Evolutionary conservation across 1,284 basidiomycete genomes (phyloP).

Genomic region (Ceratobasidium sp.): DNA sequence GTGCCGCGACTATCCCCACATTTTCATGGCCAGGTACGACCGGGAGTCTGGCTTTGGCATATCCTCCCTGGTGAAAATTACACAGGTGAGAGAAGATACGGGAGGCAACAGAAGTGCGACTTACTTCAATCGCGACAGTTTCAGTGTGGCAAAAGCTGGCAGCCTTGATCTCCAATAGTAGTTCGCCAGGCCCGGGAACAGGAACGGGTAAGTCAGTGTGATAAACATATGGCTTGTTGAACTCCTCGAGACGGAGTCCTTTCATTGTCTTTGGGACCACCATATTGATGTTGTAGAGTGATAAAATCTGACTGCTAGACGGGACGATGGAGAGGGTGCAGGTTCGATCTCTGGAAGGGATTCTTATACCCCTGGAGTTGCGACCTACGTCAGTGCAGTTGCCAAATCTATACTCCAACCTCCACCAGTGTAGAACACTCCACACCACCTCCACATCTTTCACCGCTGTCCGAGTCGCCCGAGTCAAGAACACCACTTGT

Average conservation of each 20-base stretch:
- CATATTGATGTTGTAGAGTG: neutral
- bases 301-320: too few species aligned
- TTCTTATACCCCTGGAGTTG: conserved; percentile 9
- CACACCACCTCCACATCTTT: neutral
- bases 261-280: conserved; percentile 41
- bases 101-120: neutral
- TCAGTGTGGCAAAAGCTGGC: conserved; percentile 50
- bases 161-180: conserved; percentile 60
- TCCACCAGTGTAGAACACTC: conserved; percentile 4
- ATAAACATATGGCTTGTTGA: conserved; percentile 47
- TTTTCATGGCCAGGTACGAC: conserved; percentile 44
- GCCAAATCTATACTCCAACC: neutral
- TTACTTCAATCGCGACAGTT: conserved; percentile 29
- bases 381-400: neutral
- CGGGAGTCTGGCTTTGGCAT: conserved; percentile 28
- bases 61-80: conserved; percentile 33
- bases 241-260: conserved; percentile 45
- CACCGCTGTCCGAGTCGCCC: neutral
- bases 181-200: conserved; percentile 54
- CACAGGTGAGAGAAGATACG: neutral
- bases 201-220: conserved; percentile 46
- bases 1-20: conserved; percentile 43
- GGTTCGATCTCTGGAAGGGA: neutral
- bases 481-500: too few species aligned
- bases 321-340: neutral